Conservation (phyloP, 2,329 filamentous ascomycete genomes). For the Fusarium sp. region DNA sequence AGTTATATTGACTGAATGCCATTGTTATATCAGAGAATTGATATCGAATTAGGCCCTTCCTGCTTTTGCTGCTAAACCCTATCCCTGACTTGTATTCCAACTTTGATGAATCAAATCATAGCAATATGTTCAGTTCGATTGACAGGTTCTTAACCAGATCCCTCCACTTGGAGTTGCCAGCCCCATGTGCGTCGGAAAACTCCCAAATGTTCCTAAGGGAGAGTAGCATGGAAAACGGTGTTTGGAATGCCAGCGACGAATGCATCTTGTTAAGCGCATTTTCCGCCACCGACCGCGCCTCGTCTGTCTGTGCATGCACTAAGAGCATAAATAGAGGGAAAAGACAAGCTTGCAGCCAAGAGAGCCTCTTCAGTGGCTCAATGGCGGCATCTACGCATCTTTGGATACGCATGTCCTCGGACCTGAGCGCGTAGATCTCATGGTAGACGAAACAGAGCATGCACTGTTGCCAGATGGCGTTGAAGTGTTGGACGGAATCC, state of each 20-base stretch:
- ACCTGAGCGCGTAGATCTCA: neutral
- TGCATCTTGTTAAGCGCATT: neutral
- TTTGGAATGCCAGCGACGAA: neutral
- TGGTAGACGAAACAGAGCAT: slow-evolving; percentile 6
- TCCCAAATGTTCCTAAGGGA: neutral
- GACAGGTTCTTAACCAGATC: neutral
- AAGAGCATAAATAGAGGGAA: slow-evolving; percentile 4
- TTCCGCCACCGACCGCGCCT: neutral
- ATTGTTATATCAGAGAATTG: neutral
- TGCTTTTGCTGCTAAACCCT: neutral
- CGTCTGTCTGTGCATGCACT: neutral
- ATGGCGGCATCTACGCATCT: neutral
- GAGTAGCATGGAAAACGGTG: neutral
- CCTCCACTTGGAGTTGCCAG: neutral
- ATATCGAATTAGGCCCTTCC: neutral
- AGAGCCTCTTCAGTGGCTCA: neutral
- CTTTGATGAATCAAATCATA: neutral
- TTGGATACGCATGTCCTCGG: neutral
- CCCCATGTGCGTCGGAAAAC: neutral
- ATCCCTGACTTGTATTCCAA: neutral
- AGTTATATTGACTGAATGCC: neutral
- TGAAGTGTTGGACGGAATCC: neutral
- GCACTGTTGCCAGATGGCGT: slow-evolving; percentile 2
- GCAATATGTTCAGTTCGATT: neutral
- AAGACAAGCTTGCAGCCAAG: slow-evolving; percentile 1